Evolutionary conservation across 2,329 filamentous ascomycete genomes (phyloP), one percentile per base, ranked within the genome.

Genomic region (Hymenoscyphus fraxineus): DNA sequence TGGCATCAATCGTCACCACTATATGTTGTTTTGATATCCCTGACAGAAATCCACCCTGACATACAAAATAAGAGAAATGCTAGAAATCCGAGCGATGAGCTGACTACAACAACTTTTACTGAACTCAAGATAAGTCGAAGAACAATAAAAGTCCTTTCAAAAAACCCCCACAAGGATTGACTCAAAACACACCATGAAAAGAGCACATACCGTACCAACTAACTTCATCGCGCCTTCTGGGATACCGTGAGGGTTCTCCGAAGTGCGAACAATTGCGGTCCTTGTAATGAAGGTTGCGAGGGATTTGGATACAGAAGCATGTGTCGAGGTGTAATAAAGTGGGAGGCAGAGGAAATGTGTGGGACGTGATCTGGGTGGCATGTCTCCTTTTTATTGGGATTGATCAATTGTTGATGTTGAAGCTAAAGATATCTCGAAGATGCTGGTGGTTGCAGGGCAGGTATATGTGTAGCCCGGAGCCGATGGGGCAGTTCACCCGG

Each of bases 331-430:
- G 2, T 85, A 91, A 59, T 89, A 80, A 6, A 97, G 83, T 1
- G 93, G 89, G 60, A 94, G 80, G 76, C 88, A 91, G 58, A 93
- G 80, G 73, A 93, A 93, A 77, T 93, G 91, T 3, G 90, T 93
- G 31, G 87, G 81, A 12, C 78, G 77, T 65, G 72, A 71, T 35
- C 63, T 65, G 4, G 68, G 66, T 16, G 66, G 64, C 66, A 68
- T 68, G 16, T 10, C 40, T 15, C 59, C 10, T 10, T 15, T 38
- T 39, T n/a, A 19, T 44, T 19, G 16, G 16, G 1, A 44, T 44
- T 35, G 35, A 1, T n/a, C n/a, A 7, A 19, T n/a, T 44, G 16
- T 44, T 44, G 13, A 44, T 44, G 16, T 44, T 19, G 6, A 9
- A 44, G 41, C 16, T 19, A n/a, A 2, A 27, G 40, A 15, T 41